A percentile compares a stretch with the other conserved stretches of the same genome.
Evolutionary conservation across 179 eudicot genomes (phyloP).

Genomic region (Actinidia arguta): DNA sequence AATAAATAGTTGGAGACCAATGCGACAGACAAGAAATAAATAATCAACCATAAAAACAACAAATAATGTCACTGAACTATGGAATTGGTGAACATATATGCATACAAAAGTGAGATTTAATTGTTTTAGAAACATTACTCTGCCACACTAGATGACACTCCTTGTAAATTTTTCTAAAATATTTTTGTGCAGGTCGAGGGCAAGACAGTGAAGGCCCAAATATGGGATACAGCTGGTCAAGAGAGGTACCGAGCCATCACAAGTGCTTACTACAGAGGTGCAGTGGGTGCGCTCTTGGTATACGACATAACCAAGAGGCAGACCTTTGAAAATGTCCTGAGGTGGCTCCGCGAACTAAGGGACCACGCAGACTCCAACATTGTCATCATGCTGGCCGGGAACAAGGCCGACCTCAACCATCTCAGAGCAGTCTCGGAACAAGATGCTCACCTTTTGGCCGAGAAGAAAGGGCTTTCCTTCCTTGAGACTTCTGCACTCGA

Average conservation of each 20-base stretch:
- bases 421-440: conserved; percentile 73
- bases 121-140: no score
- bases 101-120: neutral
- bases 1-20: no score
- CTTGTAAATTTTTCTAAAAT: neutral
- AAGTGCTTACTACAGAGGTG: conserved; percentile 92
- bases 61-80: no score
- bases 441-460: conserved; percentile 78
- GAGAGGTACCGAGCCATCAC: conserved; percentile 94
- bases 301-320: conserved; percentile 76
- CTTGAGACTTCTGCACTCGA: conserved; percentile 96
- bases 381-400: conserved; percentile 97
- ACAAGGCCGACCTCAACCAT: conserved; percentile 90
- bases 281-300: conserved; percentile 74
- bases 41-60: no score
- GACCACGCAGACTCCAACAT: conserved; percentile 97
- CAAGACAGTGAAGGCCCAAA: conserved; percentile 90
- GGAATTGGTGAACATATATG: neutral
- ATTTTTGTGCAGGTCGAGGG: conserved; percentile 75
- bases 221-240: conserved; percentile 98
- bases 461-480: conserved; percentile 87
- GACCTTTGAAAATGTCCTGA: conserved; percentile 82
- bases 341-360: conserved; percentile 94
- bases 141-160: neutral
- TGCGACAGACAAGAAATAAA: no score